A percentile compares a stretch with the other conserved stretches of the same genome.
phyloP scores from a whole-genome alignment of 2,329 filamentous ascomycete genomes.

The Claviceps purpurea region DNA sequence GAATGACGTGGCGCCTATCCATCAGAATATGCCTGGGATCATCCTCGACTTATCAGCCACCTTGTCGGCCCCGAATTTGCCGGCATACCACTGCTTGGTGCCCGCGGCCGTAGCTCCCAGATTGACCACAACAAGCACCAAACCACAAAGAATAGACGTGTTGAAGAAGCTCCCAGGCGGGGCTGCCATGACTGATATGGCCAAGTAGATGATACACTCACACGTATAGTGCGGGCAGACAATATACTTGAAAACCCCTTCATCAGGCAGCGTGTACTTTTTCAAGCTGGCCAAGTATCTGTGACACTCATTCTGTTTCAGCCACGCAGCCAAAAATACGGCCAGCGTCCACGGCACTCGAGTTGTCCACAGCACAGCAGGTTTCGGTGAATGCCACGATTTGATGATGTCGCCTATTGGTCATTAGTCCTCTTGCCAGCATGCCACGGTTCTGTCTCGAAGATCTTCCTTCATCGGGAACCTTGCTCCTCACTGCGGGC shows the following conservation, averaged over 20 bases:
- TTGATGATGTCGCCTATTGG: slow-evolving; percentile 20
- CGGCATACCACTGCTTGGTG: slow-evolving; percentile 66
- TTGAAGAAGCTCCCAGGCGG: slow-evolving; percentile 55
- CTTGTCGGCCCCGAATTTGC: slow-evolving; percentile 56
- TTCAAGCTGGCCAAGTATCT: slow-evolving; percentile 53
- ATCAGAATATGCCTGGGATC: slow-evolving; percentile 55
- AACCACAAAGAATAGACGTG: slow-evolving; percentile 54
- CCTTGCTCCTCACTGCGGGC: too few relatives aligned
- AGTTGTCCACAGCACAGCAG: slow-evolving; percentile 10
- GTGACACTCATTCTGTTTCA: slow-evolving; percentile 64
- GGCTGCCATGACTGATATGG: slow-evolving; percentile 61
- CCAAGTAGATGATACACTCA: slow-evolving; percentile 72
- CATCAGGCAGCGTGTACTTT: slow-evolving; percentile 71
- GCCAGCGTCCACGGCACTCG: slow-evolving; percentile 33
- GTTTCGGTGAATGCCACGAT: slow-evolving; percentile 16
- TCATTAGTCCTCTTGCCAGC: too few relatives aligned
- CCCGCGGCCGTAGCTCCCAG: slow-evolving; percentile 68
- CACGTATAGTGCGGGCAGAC: slow-evolving; percentile 86
- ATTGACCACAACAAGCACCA: slow-evolving; percentile 65
- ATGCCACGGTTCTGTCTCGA: too few relatives aligned
- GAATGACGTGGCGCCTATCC: background rate
- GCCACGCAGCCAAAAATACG: slow-evolving; percentile 56
- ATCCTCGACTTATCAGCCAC: slow-evolving; percentile 58
- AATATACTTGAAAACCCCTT: slow-evolving; percentile 57
- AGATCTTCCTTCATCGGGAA: too few relatives aligned